These are phyloP conservation scores for Cyclocybe aegerita DNA, from an alignment of 768 basidiomycete species.

Conservation along the genomic window DNA sequence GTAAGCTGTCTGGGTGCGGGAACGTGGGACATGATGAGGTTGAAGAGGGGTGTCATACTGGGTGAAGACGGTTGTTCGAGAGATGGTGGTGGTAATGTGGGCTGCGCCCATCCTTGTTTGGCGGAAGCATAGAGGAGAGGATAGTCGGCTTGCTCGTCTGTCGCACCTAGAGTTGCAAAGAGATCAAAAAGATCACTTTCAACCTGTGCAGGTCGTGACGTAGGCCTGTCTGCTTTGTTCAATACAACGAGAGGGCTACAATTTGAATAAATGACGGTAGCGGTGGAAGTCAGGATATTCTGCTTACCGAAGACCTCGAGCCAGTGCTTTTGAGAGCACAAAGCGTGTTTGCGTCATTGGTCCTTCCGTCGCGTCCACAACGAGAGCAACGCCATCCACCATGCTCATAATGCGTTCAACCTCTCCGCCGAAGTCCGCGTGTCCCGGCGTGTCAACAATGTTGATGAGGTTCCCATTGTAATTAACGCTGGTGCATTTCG, in stretches of 20 bases:
- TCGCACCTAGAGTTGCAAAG: slow-evolving; percentile 49
- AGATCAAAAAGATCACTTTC: slow-evolving; percentile 51
- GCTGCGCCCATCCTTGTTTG: slow-evolving; percentile 49
- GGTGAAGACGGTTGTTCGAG: slow-evolving; percentile 11
- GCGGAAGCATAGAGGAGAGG: slow-evolving; percentile 51
- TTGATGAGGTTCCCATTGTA: slow-evolving; percentile 53
- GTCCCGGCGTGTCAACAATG: slow-evolving; percentile 62
- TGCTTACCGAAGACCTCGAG: slow-evolving; percentile 39
- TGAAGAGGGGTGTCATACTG: slow-evolving; percentile 44
- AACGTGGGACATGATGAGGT: slow-evolving; percentile 45
- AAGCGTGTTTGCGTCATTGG: slow-evolving; percentile 62
- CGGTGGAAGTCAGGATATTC: background rate
- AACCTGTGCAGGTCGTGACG: slow-evolving; percentile 42
- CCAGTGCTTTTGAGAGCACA: slow-evolving; percentile 47
- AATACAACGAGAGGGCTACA: slow-evolving; percentile 46
- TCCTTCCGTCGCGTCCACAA: slow-evolving; percentile 60
- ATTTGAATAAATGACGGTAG: background rate
- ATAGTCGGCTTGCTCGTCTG: slow-evolving; percentile 52
- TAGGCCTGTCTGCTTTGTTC: slow-evolving; percentile 49
- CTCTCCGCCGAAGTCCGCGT: slow-evolving; percentile 64
- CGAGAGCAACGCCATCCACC: slow-evolving; percentile 60
- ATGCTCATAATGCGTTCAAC: slow-evolving; percentile 61
- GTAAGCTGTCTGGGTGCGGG: slow-evolving; percentile 38
- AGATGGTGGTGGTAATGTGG: slow-evolving; percentile 17
- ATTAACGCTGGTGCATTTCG: slow-evolving; percentile 53